Evolutionary conservation across 768 basidiomycete species (phyloP), one percentile per base, ranked within the genome.

Genomic region (Saitozyma podzolica): DNA sequence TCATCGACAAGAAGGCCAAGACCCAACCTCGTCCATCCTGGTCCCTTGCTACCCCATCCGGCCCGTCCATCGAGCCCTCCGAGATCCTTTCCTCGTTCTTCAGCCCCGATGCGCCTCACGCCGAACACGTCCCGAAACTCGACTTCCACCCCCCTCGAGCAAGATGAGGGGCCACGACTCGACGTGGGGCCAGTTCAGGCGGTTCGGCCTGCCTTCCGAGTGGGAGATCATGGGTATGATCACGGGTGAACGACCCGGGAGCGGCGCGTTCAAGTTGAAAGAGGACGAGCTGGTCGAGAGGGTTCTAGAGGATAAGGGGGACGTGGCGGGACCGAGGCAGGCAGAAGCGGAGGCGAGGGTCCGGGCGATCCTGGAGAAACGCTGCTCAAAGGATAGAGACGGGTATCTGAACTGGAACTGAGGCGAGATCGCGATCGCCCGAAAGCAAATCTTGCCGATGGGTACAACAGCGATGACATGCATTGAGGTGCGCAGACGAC

Each of bases 131-230:
- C 19, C 59, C 62, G 20, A 62, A 57, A 39, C 63, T 65, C 43
- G 61, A 59, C 45, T 59, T 69, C 40, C 51, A 61, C 41, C 76
- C 74, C 20, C 51, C 17, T 58, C 58, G 40, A 61, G 61, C 63
- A 81, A 66, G n/a, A 68, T 53, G 60, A 61, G 48, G 56, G 63
- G 51, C 29, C 61, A 40, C 58, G 76, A 63, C 64, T 73, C 56
- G 62, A 81, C 65, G 19, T 78, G 61, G 82, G 82, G 80, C 65
- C 68, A 42, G 83, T 83, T 70, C 85, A 85, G 58, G 11, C 65
- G 68, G 47, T 78, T 60, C 58, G 80, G 80, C 13, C 82, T 99
- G 51, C 95, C 93, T 0, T 85, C 87, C 13, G 93, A 98, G 77
- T 80, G 82, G 49, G 86, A 88, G 67, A 87, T 99, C 65, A 82